Evolutionary conservation across 768 basidiomycete genomes (phyloP), one percentile per base, ranked within the genome.

Genomic region (Kwoniella dejecticola): DNA sequence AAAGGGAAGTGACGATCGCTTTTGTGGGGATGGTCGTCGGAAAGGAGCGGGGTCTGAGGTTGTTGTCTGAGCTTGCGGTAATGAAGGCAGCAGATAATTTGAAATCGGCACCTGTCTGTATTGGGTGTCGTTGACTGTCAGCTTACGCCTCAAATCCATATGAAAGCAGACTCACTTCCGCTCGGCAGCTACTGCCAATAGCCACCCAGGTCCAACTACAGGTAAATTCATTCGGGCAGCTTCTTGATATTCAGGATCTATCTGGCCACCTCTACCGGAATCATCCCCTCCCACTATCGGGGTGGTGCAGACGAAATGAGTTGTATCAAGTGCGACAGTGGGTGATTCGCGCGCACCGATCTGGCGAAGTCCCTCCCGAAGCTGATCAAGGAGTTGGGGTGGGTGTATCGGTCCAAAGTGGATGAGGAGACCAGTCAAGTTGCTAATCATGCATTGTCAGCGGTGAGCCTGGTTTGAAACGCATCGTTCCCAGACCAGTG

Each of bases 251-350:
- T 93, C 90, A 6, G 89, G 87, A 36, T 67, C 67, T 7, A 70
- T 63, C 0, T 88, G 88, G 81, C 83, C 10, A 85, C 85, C 30
- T 85, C 87, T 10, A 77, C 73, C 73, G n/a, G 46, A 29, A 42
- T 70, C 69, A 49, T 70, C 69, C 12, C 68, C 73, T 7, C 86
- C 87, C 10, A 86, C 84, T 1, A 77, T 88, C 2, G 93, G 91
- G 0, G 89, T 91, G 17, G 92, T 95, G 75, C 93, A 95, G 41
- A 97, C 93, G 68, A 96, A 99, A 79, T 99, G 95, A 0, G 94
- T 97, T 10, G 95, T 98, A 75, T 99, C 95, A 60, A 98, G 94
- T 81, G 94, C 90, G 40, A 99, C 93, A 72, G 86, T 89, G 67
- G 94, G 89, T 71, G 87, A 90, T 88, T 89, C 93, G 67, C 88